phyloP scores from a whole-genome alignment of 805 yeast species.

The Grigorovia transvaalensis region DNA sequence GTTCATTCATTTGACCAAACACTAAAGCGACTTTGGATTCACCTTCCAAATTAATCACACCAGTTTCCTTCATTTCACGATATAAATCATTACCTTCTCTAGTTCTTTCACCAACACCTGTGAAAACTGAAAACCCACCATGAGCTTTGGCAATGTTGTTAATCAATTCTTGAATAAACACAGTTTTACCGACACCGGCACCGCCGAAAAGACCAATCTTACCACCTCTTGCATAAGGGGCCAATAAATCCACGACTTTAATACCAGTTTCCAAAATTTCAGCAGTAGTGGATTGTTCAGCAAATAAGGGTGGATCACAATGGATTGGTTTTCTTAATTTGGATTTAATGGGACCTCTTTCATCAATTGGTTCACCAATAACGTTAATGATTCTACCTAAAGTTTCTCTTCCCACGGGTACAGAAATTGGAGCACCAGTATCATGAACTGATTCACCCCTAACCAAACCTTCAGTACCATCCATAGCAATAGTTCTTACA shows the following conservation, averaged over 20 bases:
- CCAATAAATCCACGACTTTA: constrained; percentile 97
- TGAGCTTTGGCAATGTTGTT: constrained; percentile 99
- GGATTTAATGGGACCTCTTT: constrained; percentile 95
- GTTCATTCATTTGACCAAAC: constrained; percentile 99
- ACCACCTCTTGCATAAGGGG: constrained; percentile 99
- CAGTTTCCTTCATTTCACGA: constrained; percentile 99
- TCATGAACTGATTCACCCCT: constrained; percentile 89
- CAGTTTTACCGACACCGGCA: constrained; percentile 99
- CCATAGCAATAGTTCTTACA: constrained; percentile 99
- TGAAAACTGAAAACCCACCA: constrained; percentile 99
- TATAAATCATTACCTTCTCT: constrained; percentile 99
- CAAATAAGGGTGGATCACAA: constrained; percentile 94
- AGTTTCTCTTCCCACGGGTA: constrained; percentile 98
- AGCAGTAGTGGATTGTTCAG: constrained; percentile 94
- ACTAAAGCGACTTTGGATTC: constrained; percentile 99
- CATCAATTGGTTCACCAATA: constrained; percentile 99
- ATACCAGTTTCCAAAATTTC: constrained; percentile 99
- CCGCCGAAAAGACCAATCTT: constrained; percentile 99
- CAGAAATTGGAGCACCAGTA: constrained; percentile 97
- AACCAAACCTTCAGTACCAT: constrained; percentile 99
- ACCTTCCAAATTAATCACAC: constrained; percentile 99
- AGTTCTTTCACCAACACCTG: constrained; percentile 99
- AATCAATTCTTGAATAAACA: constrained; percentile 97
- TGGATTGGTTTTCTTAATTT: constrained; percentile 95
- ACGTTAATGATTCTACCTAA: constrained; percentile 98